Base-by-base conservation (phyloP, 2,329 filamentous ascomycete genomes). In the Beauveria varroae region DNA sequence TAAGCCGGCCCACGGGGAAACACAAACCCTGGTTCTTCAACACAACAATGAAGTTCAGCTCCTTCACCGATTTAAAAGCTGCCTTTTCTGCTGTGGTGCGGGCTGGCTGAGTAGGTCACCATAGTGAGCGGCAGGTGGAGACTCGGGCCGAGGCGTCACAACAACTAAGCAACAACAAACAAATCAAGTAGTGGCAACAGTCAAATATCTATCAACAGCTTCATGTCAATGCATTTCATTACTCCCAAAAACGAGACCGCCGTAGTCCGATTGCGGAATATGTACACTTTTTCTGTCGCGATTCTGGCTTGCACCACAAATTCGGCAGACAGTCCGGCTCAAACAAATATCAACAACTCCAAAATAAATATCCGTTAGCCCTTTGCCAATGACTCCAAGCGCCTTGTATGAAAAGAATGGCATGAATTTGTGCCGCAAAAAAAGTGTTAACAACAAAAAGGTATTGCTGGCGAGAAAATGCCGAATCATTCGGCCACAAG, bases 311-410 rank as follows among this genome's bases (percentile, higher is more conserved):
- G 50, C 3, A 24, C 47, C 57, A 52, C 22, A 20, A 57, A 51
- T 26, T 40, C 40, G 12, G 49, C 57, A 44, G 40, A 60, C 53
- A 61, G 56, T 59, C 63, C 30, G 57, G 50, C 57, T 53, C 57
- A 60, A 63, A 52, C 61, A 63, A 65, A 60, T 57, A 63, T 60
- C 60, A 64, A 65, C 72, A 73, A 73, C 73, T 73, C 72, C 72
- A 69, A 68, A 69, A 70, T 72, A 73, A 71, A 70, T 71, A 66
- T 68, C 71, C 62, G 67, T 58, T 65, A 64, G 68, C 68, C 69
- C 69, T 71, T 70, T 70, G 68, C 72, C 72, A 67, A 65, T 67
- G 69, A 76, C 75, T 75, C 74, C 74, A 67, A 74, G 73, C 75
- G 74, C 75, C 74, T 64, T 73, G 70, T 73, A 69, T 72, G 68